Base-by-base conservation (phyloP, 2,329 filamentous ascomycete genomes). In the Calonectria pauciramosa region DNA sequence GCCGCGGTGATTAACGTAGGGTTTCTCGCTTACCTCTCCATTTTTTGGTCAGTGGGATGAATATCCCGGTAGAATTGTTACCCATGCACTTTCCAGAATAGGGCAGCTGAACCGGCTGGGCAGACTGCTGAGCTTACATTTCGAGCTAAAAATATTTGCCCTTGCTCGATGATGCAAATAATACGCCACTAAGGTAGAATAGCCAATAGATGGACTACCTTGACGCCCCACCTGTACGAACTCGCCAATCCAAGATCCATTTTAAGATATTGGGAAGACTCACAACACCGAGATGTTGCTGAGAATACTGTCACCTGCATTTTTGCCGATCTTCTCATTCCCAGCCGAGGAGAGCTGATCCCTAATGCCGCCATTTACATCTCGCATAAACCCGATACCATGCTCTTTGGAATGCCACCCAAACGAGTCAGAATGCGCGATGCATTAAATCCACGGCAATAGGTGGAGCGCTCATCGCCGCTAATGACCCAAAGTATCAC, bases 281-380 rank as follows among this genome's bases (percentile, higher is more conserved):
- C n/a, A n/a, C n/a, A n/a, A n/a, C n/a, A n/a, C n/a, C n/a, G n/a
- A n/a, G n/a, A n/a, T n/a, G n/a, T n/a, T n/a, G n/a, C n/a, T n/a
- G n/a, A n/a, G n/a, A n/a, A n/a, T n/a, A n/a, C n/a, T n/a, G n/a
- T n/a, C 36, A 38, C 36, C 16, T 41, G 38, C 8, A 41, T 54
- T 54, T 54, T 70, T 14, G 54, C 67, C 26, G 2, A 41, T 1
- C 30, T 60, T 10, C 30, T 70, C 8, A 71, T 71, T 34, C 69
- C 69, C 18, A 59, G 56, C 14, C 68, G 68, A 3, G 68, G 68
- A 20, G 47, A 65, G 16, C 68, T 59, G 3, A 56, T 70, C 6
- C 44, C n/a, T 18, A 32, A 56, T 18, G 68, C 44, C 6, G 60
- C 60, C 18, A 59, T 71, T 2, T 59, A 26, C 26, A 70, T 70